phyloP scores from a whole-genome alignment of 78 protist genomes.

The Mastigamoeba balamuthi region DNA sequence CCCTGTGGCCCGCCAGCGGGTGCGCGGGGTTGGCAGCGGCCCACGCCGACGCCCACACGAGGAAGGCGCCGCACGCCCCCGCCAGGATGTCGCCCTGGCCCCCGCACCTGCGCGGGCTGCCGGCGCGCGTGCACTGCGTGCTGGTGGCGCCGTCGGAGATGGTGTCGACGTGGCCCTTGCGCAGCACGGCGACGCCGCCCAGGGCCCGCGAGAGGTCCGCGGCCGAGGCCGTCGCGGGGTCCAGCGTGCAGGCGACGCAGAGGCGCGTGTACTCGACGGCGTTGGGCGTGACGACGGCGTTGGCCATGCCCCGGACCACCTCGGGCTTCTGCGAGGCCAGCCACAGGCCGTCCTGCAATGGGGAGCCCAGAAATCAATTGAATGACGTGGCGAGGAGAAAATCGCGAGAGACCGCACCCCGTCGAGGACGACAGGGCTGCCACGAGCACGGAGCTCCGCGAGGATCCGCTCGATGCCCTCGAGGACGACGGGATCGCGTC shows the following conservation, averaged over 20 bases:
- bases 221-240: background rate
- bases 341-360: constrained; percentile 46
- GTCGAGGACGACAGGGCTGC: constrained; percentile 22
- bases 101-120: constrained; percentile 63
- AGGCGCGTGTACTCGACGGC: constrained; percentile 26
- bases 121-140: background rate
- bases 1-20: background rate
- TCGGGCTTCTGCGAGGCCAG: constrained; percentile 19
- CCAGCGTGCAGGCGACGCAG: background rate
- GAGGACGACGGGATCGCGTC: background rate
- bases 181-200: constrained; percentile 46
- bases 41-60: constrained; percentile 9
- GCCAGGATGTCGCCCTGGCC: constrained; percentile 58
- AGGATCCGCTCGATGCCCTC: background rate
- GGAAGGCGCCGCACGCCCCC: constrained; percentile 32
- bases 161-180: constrained; percentile 50
- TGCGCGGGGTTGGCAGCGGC: background rate
- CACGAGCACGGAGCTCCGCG: background rate
- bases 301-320: constrained; percentile 16
- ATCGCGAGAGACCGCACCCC: constrained; percentile 7
- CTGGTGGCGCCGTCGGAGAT: constrained; percentile 38
- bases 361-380: background rate
- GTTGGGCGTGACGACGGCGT: constrained; percentile 63
- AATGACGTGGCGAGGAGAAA: background rate
- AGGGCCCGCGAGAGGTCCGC: background rate